Percentiles rank a stretch among this genome's conserved stretches.
phyloP scores from a whole-genome alignment of 148 eudicot species.

The Pouteria glomerata region DNA sequence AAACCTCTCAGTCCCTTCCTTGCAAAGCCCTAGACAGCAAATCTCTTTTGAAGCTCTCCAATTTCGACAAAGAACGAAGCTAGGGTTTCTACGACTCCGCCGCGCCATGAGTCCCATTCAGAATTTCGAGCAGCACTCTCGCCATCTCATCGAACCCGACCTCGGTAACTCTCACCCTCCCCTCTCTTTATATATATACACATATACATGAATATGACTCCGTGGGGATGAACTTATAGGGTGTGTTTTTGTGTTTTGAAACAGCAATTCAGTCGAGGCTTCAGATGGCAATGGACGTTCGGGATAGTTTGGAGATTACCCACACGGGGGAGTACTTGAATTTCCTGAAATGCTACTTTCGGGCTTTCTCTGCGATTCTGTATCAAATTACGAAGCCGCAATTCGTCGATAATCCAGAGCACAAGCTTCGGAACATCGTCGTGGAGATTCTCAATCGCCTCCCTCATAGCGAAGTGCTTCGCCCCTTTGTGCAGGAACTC shows the following conservation, averaged over 20 bases:
- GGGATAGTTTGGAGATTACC: slow-evolving; percentile 90
- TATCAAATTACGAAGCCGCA: slow-evolving; percentile 89
- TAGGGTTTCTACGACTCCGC: slow-evolving; percentile 21
- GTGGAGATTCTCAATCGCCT: slow-evolving; percentile 86
- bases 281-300: slow-evolving; percentile 95
- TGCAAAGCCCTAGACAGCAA: slow-evolving; percentile 12
- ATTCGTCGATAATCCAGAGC: slow-evolving; percentile 73
- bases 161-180: slow-evolving; percentile 33
- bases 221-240: not conserved
- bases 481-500: slow-evolving; percentile 86
- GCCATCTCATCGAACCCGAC: slow-evolving; percentile 63
- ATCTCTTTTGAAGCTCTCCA: not conserved
- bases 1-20: not conserved
- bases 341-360: slow-evolving; percentile 84
- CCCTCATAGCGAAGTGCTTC: slow-evolving; percentile 94
- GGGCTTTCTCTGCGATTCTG: slow-evolving; percentile 74
- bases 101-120: slow-evolving; percentile 81
- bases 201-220: not conserved
- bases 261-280: slow-evolving; percentile 75
- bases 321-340: slow-evolving; percentile 97
- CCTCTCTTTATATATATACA: not conserved
- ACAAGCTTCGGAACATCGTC: slow-evolving; percentile 84
- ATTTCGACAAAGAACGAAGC: not conserved
- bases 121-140: slow-evolving; percentile 95
- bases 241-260: not conserved